Evolutionary conservation across 352 stramenopile species (phyloP).

Genomic region (Phytophthora brassicae): DNA sequence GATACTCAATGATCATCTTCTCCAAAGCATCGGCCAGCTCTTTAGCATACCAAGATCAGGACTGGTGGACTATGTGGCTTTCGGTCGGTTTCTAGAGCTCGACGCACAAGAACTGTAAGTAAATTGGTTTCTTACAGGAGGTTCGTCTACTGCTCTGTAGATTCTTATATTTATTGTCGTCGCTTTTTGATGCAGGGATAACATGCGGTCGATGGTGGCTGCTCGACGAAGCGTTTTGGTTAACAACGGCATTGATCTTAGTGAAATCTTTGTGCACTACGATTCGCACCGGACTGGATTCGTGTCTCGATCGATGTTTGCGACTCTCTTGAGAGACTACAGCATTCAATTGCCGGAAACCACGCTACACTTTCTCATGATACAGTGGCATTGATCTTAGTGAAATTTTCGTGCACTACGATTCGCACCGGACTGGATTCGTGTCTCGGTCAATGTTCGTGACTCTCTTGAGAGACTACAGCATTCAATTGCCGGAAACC

Average conservation of each 20-base stretch:
- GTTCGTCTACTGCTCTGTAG: too few relatives aligned
- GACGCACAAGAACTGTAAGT: constrained; percentile 58
- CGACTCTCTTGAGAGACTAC: constrained; percentile 40
- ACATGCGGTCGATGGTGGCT: constrained; percentile 39
- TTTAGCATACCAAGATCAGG: constrained; percentile 39
- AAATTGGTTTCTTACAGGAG: not conserved
- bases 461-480: constrained; percentile 41
- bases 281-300: constrained; percentile 44
- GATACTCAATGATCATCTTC: constrained; percentile 29
- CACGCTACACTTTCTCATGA: constrained; percentile 51
- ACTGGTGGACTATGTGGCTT: constrained; percentile 55
- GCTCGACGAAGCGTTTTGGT: constrained; percentile 31
- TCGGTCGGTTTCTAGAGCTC: constrained; percentile 51
- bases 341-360: constrained; percentile 38
- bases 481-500: constrained; percentile 35
- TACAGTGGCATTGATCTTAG: constrained; percentile 37
- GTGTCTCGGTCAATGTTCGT: constrained; percentile 42
- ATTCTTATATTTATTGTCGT: too few relatives aligned
- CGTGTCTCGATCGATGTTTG: constrained; percentile 41
- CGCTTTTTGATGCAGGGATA: constrained; percentile 40
- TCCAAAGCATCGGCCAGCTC: constrained; percentile 43
- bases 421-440: constrained; percentile 42
- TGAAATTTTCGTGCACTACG: constrained; percentile 48
- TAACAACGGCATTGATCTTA: constrained; percentile 39
- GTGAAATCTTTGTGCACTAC: constrained; percentile 45